phyloP scores from a whole-genome alignment of 768 basidiomycete genomes.

The Cyathus striatus region DNA sequence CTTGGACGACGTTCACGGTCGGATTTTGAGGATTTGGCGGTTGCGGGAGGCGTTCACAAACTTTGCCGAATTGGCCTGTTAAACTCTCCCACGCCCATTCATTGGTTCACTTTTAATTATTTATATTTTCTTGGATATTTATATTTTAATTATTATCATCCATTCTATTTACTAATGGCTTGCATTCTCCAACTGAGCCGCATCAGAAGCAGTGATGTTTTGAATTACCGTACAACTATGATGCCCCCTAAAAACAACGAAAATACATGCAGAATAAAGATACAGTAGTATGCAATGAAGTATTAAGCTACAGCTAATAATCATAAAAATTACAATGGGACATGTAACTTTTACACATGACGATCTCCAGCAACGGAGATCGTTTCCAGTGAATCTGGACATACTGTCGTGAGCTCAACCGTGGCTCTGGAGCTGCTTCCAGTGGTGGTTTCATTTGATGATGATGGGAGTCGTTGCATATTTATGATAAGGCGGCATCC shows the following conservation, averaged over 20 bases:
- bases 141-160: neutral
- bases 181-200: too few relatives aligned
- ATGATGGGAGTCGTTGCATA: slow-evolving; percentile 9
- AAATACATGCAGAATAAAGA: too few relatives aligned
- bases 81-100: slow-evolving; percentile 31
- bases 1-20: slow-evolving; percentile 41
- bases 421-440: slow-evolving; percentile 4
- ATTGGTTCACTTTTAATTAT: neutral
- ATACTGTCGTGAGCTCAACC: slow-evolving; percentile 11
- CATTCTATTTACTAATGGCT: too few relatives aligned
- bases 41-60: slow-evolving; percentile 25
- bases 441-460: neutral
- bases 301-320: too few relatives aligned
- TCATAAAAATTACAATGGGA: too few relatives aligned
- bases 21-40: slow-evolving; percentile 30
- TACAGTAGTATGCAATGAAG: too few relatives aligned
- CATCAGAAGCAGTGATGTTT: too few relatives aligned
- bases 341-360: too few relatives aligned
- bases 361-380: too few relatives aligned
- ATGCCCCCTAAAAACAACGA: too few relatives aligned
- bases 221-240: too few relatives aligned
- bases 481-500: slow-evolving; percentile 20
- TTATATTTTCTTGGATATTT: neutral
- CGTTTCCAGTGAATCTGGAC: neutral
- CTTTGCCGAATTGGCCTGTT: slow-evolving; percentile 21